Conservation (phyloP, 164 flowering plant species). For the Akebia trifoliata region DNA sequence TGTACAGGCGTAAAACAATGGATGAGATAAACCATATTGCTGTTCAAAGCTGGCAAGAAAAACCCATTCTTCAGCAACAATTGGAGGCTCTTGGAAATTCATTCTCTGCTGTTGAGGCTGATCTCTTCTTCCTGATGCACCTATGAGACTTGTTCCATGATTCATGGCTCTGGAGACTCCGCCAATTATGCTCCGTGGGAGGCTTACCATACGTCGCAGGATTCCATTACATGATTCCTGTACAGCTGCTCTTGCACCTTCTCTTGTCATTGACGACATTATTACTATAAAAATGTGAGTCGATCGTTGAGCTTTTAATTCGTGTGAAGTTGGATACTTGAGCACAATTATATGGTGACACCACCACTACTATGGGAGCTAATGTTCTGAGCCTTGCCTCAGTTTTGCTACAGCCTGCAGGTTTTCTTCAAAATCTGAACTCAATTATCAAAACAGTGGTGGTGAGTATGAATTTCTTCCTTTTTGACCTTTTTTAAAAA, state of each 20-base stretch:
- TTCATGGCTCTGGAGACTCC: constrained; percentile 53
- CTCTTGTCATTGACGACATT: constrained; percentile 8
- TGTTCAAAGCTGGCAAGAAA: constrained; percentile 51
- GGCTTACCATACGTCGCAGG: constrained; percentile 50
- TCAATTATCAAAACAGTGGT: too few species aligned
- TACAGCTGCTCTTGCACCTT: constrained; percentile 16
- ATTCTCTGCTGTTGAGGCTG: constrained; percentile 9
- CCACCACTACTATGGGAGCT: too few species aligned
- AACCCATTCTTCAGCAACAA: constrained; percentile 39
- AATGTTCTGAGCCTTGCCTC: too few species aligned
- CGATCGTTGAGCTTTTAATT: too few species aligned
- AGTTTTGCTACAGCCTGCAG: too few species aligned
- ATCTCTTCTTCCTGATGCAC: constrained; percentile 26
- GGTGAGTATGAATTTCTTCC: too few species aligned
- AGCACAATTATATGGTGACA: too few species aligned
- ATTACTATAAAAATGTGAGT: too few species aligned
- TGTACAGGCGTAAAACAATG: constrained; percentile 55
- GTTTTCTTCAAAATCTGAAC: too few species aligned
- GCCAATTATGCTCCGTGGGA: constrained; percentile 49
- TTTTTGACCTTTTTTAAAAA: too few species aligned
- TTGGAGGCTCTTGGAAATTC: constrained; percentile 8
- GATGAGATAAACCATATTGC: constrained; percentile 51
- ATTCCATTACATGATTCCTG: constrained; percentile 29
- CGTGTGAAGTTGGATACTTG: too few species aligned
- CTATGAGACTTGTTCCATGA: constrained; percentile 28